Evolutionary conservation across 163 green algal genomes (phyloP).

Genomic region (Scenedesmus sp.): DNA sequence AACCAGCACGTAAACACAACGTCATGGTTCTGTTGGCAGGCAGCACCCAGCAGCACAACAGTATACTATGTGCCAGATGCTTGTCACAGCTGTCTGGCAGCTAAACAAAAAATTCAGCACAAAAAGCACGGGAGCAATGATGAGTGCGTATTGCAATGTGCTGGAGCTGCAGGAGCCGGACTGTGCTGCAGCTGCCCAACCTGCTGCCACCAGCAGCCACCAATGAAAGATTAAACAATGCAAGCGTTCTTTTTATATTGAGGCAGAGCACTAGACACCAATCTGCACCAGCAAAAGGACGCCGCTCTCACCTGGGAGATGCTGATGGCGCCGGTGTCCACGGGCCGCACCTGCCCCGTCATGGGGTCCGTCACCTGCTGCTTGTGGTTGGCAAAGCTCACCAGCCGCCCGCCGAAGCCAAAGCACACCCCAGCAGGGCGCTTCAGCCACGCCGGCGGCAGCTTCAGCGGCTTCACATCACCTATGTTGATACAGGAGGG

Average conservation of each 20-base stretch:
- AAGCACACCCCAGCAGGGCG: constrained; percentile 84
- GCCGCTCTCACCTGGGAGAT: constrained; percentile 23
- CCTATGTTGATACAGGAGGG: too few species aligned
- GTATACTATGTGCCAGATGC: too few species aligned
- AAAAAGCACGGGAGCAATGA: not conserved
- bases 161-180: too few species aligned
- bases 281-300: not conserved
- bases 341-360: constrained; percentile 52
- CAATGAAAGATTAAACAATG: too few species aligned
- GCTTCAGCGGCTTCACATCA: constrained; percentile 64
- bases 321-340: constrained; percentile 46
- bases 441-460: constrained; percentile 90
- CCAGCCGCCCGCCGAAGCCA: constrained; percentile 94
- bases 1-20: too few species aligned
- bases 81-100: too few species aligned
- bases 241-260: too few species aligned
- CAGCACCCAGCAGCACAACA: too few species aligned
- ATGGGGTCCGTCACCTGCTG: constrained; percentile 60
- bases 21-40: too few species aligned
- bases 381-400: constrained; percentile 72
- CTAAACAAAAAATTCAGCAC: not conserved
- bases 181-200: not conserved
- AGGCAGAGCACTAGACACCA: too few species aligned
- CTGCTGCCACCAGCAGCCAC: not conserved
- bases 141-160: not conserved